phyloP scores from a whole-genome alignment of 768 basidiomycete genomes.

The Coprinellus aureogranulatus region DNA sequence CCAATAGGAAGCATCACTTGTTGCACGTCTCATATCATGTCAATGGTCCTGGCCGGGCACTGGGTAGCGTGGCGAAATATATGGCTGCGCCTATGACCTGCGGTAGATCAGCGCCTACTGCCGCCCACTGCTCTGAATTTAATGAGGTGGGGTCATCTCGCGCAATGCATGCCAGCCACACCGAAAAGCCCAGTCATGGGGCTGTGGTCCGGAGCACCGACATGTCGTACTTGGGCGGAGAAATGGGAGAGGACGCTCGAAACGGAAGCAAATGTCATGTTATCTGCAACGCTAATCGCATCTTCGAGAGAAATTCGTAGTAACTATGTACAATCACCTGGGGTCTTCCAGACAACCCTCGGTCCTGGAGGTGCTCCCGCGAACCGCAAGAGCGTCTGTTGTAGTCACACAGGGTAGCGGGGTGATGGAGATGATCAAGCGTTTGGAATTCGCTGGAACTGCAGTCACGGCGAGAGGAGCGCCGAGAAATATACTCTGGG shows the following conservation, averaged over 20 bases:
- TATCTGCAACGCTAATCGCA: background rate
- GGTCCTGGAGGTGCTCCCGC: background rate
- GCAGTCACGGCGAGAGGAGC: background rate
- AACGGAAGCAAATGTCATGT: background rate
- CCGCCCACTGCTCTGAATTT: too few relatives aligned
- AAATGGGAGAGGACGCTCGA: background rate
- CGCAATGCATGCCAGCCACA: too few relatives aligned
- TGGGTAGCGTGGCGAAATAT: too few relatives aligned
- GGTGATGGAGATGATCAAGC: constrained; percentile 1
- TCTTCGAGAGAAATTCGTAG: background rate
- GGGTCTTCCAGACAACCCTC: background rate
- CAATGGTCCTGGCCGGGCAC: too few relatives aligned
- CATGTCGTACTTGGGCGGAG: background rate
- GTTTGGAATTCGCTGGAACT: background rate
- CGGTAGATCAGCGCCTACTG: too few relatives aligned
- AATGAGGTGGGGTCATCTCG: too few relatives aligned
- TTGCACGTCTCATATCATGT: background rate
- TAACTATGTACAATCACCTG: background rate
- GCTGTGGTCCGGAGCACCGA: background rate
- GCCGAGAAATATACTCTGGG: background rate
- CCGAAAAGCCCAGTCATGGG: background rate
- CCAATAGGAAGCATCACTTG: background rate
- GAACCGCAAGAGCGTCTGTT: background rate
- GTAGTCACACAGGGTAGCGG: background rate
- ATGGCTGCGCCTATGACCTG: too few relatives aligned